phyloP scores from a whole-genome alignment of 805 yeast species.

The Blastobotrys muscicola region DNA sequence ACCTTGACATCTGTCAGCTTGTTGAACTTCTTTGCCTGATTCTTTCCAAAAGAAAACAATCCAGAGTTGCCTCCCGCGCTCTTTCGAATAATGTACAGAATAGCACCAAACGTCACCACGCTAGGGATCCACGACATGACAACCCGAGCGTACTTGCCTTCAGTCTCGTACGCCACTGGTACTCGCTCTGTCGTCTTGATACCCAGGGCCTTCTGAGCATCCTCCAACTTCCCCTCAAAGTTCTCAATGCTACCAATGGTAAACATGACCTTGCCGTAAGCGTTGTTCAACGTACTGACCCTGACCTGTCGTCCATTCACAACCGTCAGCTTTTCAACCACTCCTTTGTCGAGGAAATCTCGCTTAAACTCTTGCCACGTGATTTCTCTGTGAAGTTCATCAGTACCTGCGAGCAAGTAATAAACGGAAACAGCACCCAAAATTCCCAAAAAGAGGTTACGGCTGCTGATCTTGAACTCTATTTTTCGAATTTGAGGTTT shows the following conservation, averaged over 20 bases:
- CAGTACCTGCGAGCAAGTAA: slow-evolving; percentile 1
- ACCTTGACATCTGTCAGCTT: slow-evolving; percentile 76
- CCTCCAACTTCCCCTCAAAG: slow-evolving; percentile 74
- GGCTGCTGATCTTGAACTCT: slow-evolving; percentile 5
- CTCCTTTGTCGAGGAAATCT: slow-evolving; percentile 67
- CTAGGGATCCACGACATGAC: slow-evolving; percentile 74
- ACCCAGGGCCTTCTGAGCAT: slow-evolving; percentile 57
- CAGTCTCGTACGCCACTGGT: slow-evolving; percentile 67
- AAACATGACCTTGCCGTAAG: slow-evolving; percentile 45
- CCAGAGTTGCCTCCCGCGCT: slow-evolving; percentile 40
- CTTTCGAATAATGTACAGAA: slow-evolving; percentile 52
- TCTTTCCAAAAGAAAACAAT: slow-evolving; percentile 67
- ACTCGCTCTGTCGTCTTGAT: slow-evolving; percentile 62
- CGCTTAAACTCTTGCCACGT: slow-evolving; percentile 80
- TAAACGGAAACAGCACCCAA: slow-evolving; percentile 2
- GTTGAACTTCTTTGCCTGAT: slow-evolving; percentile 71
- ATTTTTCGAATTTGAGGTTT: slow-evolving; percentile 3
- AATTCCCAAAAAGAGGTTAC: slow-evolving; percentile 7
- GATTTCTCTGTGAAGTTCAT: slow-evolving; percentile 25
- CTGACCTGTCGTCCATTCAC: slow-evolving; percentile 59
- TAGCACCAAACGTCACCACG: slow-evolving; percentile 66
- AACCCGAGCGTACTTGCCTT: slow-evolving; percentile 53
- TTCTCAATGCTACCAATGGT: slow-evolving; percentile 82
- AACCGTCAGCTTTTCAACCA: slow-evolving; percentile 64
- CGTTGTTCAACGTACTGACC: slow-evolving; percentile 43